Conservation (phyloP, 2,329 filamentous ascomycete genomes). For the Acarospora socialis region DNA sequence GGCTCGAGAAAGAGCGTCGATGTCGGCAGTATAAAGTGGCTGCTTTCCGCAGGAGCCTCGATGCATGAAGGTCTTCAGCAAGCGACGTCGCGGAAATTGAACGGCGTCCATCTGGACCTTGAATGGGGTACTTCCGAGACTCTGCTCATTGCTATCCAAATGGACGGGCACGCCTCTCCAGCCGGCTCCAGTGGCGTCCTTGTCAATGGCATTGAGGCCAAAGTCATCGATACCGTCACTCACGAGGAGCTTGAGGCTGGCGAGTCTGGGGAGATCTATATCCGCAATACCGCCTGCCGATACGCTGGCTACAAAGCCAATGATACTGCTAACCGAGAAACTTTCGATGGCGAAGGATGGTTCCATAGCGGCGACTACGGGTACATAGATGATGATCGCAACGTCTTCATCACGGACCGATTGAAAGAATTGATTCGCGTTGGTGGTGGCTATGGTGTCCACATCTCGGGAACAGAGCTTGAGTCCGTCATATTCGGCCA, state of each 20-base stretch:
- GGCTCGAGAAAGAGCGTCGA: slow-evolving; percentile 3
- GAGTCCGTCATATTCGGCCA: slow-evolving; percentile 22
- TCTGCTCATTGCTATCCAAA: slow-evolving; percentile 17
- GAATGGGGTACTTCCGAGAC: slow-evolving; percentile 18
- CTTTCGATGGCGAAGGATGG: slow-evolving; percentile 16
- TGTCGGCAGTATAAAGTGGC: slow-evolving; percentile 17
- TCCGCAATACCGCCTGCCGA: slow-evolving; percentile 13
- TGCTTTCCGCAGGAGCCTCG: slow-evolving; percentile 17
- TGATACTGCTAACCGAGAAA: slow-evolving; percentile 11
- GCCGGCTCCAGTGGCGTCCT: slow-evolving; percentile 16
- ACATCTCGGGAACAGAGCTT: slow-evolving; percentile 20
- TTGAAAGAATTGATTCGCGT: slow-evolving; percentile 24
- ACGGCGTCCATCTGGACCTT: slow-evolving; percentile 13
- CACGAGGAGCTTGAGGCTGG: slow-evolving; percentile 11
- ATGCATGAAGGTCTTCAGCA: slow-evolving; percentile 16
- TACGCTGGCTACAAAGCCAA: slow-evolving; percentile 15
- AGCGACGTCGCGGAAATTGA: slow-evolving; percentile 13
- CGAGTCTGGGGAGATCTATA: slow-evolving; percentile 15
- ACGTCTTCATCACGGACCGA: slow-evolving; percentile 16
- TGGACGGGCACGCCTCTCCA: slow-evolving; percentile 11
- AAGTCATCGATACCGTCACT: slow-evolving; percentile 13
- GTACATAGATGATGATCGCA: slow-evolving; percentile 15
- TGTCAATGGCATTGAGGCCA: slow-evolving; percentile 11
- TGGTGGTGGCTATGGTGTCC: slow-evolving; percentile 23
- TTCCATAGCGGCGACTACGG: slow-evolving; percentile 16